Evolutionary conservation across 306 rosid genomes (phyloP).

Genomic region (Trichosanthes cucumerina): DNA sequence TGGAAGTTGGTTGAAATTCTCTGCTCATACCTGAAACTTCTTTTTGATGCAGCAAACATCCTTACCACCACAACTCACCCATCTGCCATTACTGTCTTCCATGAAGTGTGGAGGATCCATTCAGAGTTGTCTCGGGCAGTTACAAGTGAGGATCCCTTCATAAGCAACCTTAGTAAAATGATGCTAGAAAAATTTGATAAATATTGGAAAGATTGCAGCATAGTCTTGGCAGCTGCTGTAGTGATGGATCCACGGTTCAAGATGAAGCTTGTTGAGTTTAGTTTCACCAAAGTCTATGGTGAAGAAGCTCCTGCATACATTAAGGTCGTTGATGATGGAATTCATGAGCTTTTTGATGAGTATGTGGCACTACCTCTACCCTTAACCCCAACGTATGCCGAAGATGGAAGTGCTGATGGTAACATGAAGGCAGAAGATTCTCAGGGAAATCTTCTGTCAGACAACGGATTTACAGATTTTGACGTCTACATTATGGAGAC

Average conservation of each 20-base stretch:
- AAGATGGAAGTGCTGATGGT: slow-evolving; percentile 43
- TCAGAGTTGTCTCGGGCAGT: slow-evolving; percentile 51
- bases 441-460: slow-evolving; percentile 46
- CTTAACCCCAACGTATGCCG: slow-evolving; percentile 68
- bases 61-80: slow-evolving; percentile 54
- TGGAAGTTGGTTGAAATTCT: slow-evolving; percentile 76
- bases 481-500: slow-evolving; percentile 95
- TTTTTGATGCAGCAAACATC: slow-evolving; percentile 63
- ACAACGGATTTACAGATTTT: slow-evolving; percentile 77
- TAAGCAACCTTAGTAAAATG: slow-evolving; percentile 33
- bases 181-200: slow-evolving; percentile 57
- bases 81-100: slow-evolving; percentile 58
- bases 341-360: slow-evolving; percentile 82
- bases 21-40: slow-evolving; percentile 58
- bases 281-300: slow-evolving; percentile 69
- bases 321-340: slow-evolving; percentile 76
- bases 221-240: slow-evolving; percentile 79
- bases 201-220: slow-evolving; percentile 77
- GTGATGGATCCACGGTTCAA: slow-evolving; percentile 96
- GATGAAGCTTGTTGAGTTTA: slow-evolving; percentile 93
- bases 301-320: slow-evolving; percentile 60
- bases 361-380: slow-evolving; percentile 74
- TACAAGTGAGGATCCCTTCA: slow-evolving; percentile 49
- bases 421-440: slow-evolving; percentile 29
- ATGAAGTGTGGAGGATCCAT: slow-evolving; percentile 91